Evolutionary conservation across 768 basidiomycete species (phyloP).

Genomic region (Nidula microcarpa): DNA sequence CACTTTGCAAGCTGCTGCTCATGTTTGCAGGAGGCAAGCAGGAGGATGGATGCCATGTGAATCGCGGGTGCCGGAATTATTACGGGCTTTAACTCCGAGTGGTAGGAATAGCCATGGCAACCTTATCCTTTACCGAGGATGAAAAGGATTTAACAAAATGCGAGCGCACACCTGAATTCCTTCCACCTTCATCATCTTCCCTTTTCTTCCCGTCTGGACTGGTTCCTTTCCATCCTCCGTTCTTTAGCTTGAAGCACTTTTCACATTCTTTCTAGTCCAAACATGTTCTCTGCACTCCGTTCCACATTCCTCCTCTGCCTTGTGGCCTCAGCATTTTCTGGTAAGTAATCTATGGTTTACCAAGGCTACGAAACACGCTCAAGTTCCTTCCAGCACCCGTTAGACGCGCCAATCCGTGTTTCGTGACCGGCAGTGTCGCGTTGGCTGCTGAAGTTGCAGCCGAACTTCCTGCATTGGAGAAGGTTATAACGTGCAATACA

Average conservation of each 20-base stretch:
- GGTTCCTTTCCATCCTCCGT: neutral
- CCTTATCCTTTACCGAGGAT: neutral
- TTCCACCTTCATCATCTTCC: neutral
- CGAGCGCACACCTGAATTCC: no score
- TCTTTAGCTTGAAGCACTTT: neutral
- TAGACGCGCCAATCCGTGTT: constrained; percentile 19
- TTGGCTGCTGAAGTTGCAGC: constrained; percentile 20
- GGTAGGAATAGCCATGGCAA: neutral
- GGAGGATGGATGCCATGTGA: no score
- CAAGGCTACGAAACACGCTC: constrained; percentile 1
- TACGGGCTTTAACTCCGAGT: no score
- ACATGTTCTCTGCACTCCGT: constrained; percentile 9
- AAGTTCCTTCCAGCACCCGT: constrained; percentile 8
- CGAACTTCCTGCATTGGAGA: constrained; percentile 12
- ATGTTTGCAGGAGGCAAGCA: no score
- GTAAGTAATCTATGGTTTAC: neutral
- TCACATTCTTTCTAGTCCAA: neutral
- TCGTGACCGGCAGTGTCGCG: constrained; percentile 20
- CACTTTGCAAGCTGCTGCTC: no score
- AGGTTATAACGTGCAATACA: constrained; percentile 15
- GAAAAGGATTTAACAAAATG: neutral
- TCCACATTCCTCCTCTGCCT: constrained; percentile 10
- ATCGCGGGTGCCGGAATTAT: no score
- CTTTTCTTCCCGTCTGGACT: neutral
- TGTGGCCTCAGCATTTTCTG: neutral